Conservation (phyloP, 768 basidiomycete species). For the Kwoniella sp. region DNA sequence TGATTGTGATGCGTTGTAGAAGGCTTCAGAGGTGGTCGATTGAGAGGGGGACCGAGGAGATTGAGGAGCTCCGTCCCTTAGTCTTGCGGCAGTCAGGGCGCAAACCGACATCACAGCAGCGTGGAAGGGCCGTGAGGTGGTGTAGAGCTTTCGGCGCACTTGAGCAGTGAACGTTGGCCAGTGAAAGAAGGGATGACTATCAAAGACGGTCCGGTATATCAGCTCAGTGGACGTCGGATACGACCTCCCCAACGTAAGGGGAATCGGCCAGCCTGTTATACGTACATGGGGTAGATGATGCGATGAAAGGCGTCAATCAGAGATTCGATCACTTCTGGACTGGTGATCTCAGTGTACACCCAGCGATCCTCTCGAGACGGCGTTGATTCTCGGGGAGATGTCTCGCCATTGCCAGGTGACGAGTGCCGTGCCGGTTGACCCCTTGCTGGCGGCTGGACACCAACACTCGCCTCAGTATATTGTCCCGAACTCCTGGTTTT, state of each 20-base stretch:
- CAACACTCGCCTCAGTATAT: background rate
- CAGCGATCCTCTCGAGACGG: conserved; percentile 6
- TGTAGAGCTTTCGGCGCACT: conserved; percentile 19
- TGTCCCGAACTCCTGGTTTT: too few species aligned
- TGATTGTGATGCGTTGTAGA: conserved; percentile 31
- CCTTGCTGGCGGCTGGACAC: conserved; percentile 2
- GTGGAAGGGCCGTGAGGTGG: conserved; percentile 20
- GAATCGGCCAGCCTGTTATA: background rate
- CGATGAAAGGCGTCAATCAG: conserved; percentile 24
- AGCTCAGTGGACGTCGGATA: background rate
- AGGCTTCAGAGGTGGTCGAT: conserved; percentile 28
- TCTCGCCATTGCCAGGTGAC: background rate
- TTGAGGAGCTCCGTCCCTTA: conserved; percentile 23
- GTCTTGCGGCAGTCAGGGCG: conserved; percentile 24
- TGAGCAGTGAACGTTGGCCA: conserved; percentile 31
- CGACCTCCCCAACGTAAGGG: too few species aligned
- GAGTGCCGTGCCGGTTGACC: background rate
- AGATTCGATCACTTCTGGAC: conserved; percentile 20
- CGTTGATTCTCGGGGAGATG: conserved; percentile 1
- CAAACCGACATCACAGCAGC: conserved; percentile 29
- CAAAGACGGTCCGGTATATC: background rate
- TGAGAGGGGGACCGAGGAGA: conserved; percentile 1
- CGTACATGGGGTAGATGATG: conserved; percentile 35
- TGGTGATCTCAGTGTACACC: conserved; percentile 19
- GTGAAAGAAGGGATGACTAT: conserved; percentile 30